These are phyloP conservation scores for Cairneyella variabilis DNA, from an alignment of 495 filamentous ascomycete species.

Conservation along the genomic window DNA sequence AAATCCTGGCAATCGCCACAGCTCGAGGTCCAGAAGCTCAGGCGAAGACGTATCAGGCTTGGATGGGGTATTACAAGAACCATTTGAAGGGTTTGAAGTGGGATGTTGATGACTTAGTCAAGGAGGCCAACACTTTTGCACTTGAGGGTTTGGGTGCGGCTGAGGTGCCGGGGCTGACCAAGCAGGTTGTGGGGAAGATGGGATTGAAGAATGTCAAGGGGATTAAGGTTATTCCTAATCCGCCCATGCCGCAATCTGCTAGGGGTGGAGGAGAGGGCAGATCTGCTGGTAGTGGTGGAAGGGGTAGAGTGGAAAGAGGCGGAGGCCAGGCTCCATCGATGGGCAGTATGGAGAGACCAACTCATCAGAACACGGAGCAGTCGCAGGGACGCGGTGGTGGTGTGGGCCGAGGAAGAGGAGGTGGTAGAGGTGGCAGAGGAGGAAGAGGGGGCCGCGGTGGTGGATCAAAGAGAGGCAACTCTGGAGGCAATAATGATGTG, in stretches of 20 bases:
- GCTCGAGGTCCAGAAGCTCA: conserved; percentile 23
- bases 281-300: conserved; percentile 5
- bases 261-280: conserved; percentile 22
- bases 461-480: not conserved
- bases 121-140: conserved; percentile 42
- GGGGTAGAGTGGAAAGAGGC: not conserved
- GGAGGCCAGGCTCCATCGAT: not conserved
- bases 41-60: conserved; percentile 32
- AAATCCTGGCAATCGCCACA: conserved; percentile 22
- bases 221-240: conserved; percentile 29
- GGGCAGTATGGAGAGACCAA: not conserved
- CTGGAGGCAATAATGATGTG: not conserved
- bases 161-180: conserved; percentile 41
- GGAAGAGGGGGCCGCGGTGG: conserved; percentile 6
- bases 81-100: conserved; percentile 38
- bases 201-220: conserved; percentile 44
- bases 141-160: conserved; percentile 37
- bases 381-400: not conserved
- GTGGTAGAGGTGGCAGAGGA: conserved; percentile 3
- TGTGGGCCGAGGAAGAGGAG: conserved; percentile 4
- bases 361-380: not conserved
- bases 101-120: conserved; percentile 35
- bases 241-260: conserved; percentile 17
- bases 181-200: conserved; percentile 47
- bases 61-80: conserved; percentile 51